These are phyloP conservation scores for Miscanthus lutarioriparius DNA, from an alignment of 176 grass and related monocot genomes.

Conservation along the genomic window DNA sequence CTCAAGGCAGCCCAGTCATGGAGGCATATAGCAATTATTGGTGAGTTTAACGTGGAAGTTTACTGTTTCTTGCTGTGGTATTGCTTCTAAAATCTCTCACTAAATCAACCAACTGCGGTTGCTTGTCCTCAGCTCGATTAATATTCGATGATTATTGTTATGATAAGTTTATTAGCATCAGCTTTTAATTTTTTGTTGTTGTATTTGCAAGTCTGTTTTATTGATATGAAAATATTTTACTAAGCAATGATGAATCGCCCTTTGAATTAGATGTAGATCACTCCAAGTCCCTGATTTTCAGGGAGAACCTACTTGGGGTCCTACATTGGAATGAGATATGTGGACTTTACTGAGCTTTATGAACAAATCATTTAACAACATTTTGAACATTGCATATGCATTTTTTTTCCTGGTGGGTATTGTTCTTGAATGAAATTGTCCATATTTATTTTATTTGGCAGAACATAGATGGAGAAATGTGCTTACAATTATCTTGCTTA, in stretches of 20 bases:
- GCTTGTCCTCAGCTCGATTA: background rate
- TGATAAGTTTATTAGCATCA: background rate
- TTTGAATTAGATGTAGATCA: conserved; percentile 28
- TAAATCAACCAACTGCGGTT: background rate
- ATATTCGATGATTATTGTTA: background rate
- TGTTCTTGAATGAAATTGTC: background rate
- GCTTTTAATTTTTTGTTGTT: background rate
- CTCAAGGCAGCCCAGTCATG: conserved; percentile 80
- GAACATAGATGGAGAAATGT: background rate
- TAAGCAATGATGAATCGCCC: conserved; percentile 27
- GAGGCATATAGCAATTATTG: conserved; percentile 45
- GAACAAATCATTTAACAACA: background rate
- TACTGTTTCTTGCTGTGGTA: conserved; percentile 32
- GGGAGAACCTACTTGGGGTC: conserved; percentile 43
- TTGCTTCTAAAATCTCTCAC: conserved; percentile 70
- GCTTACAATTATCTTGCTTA: background rate
- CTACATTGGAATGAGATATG: conserved; percentile 34
- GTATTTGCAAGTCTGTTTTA: background rate
- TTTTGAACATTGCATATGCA: background rate
- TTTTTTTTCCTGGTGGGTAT: background rate
- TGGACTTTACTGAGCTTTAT: conserved; percentile 31
- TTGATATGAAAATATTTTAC: too few relatives aligned
- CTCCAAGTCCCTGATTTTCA: conserved; percentile 38
- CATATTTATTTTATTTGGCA: background rate
- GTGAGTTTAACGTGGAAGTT: conserved; percentile 78